These are phyloP conservation scores for Candida bentonensis DNA, from an alignment of 805 yeast genomes.

Conservation along the genomic window DNA sequence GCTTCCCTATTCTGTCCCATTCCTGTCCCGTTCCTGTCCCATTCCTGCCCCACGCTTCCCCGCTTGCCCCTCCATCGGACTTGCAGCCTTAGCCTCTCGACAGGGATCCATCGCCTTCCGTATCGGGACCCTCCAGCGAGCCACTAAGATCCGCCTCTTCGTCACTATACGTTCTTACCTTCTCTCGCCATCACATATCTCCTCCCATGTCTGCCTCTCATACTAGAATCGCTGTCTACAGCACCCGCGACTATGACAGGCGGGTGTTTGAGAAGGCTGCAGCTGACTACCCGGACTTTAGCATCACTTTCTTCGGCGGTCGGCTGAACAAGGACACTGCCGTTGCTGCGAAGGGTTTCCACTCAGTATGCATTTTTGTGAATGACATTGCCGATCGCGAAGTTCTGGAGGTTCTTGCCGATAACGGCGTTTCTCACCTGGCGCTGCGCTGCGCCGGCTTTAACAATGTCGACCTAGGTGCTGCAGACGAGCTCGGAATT, in stretches of 20 bases:
- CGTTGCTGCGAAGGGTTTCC: slow-evolving; percentile 5
- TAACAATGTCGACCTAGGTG: slow-evolving; percentile 14
- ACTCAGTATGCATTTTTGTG: slow-evolving; percentile 14
- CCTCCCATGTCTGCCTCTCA: too few relatives aligned
- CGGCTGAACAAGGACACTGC: neutral
- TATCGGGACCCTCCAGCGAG: too few relatives aligned
- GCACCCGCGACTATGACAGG: slow-evolving; percentile 1
- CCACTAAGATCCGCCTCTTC: too few relatives aligned
- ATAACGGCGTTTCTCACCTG: slow-evolving; percentile 10
- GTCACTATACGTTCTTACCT: too few relatives aligned
- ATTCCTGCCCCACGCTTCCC: too few relatives aligned
- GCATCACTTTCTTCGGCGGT: neutral
- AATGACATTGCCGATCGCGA: slow-evolving; percentile 10
- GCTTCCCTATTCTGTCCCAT: too few relatives aligned
- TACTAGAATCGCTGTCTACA: neutral
- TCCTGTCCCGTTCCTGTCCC: too few relatives aligned
- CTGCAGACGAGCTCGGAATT: slow-evolving; percentile 11
- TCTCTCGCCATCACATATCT: too few relatives aligned
- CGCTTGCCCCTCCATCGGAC: too few relatives aligned
- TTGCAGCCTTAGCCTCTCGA: too few relatives aligned
- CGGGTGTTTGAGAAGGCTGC: neutral
- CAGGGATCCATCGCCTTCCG: too few relatives aligned
- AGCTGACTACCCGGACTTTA: neutral
- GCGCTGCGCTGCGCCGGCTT: slow-evolving; percentile 16
- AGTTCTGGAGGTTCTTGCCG: slow-evolving; percentile 8